Evolutionary conservation across 2,329 filamentous ascomycete species (phyloP).

Genomic region (Calonectria pseudoturangicola): DNA sequence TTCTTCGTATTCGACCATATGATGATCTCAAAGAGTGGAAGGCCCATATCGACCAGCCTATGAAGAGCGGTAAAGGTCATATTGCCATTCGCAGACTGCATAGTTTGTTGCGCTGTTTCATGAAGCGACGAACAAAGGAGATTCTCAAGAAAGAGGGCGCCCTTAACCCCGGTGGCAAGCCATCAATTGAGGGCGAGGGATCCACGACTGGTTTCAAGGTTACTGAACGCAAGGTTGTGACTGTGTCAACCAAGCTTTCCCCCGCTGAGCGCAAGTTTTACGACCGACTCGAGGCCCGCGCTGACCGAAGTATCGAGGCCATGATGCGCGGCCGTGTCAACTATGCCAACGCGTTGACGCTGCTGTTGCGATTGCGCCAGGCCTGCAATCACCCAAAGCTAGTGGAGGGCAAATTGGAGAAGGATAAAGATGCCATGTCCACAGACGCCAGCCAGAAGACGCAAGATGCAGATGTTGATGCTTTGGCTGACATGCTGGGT

Average conservation of each 20-base stretch:
- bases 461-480: constrained; percentile 82
- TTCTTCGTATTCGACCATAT: constrained; percentile 93
- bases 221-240: constrained; percentile 91
- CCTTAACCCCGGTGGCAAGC: constrained; percentile 84
- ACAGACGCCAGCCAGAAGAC: constrained; percentile 75
- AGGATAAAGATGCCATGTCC: constrained; percentile 89
- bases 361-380: constrained; percentile 92
- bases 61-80: constrained; percentile 92
- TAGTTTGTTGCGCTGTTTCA: constrained; percentile 90
- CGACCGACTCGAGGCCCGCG: constrained; percentile 85
- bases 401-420: constrained; percentile 88
- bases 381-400: constrained; percentile 96
- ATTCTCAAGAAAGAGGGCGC: constrained; percentile 93
- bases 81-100: constrained; percentile 92
- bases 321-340: constrained; percentile 92
- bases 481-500: constrained; percentile 89
- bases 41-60: constrained; percentile 89
- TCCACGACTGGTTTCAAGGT: constrained; percentile 87
- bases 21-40: constrained; percentile 92
- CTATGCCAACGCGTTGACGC: constrained; percentile 94
- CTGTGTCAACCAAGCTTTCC: constrained; percentile 85
- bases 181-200: constrained; percentile 67
- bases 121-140: constrained; percentile 99
- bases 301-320: constrained; percentile 88
- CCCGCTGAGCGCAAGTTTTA: constrained; percentile 91